Conservation (phyloP, 768 basidiomycete genomes). For the Suillus subalutaceus region DNA sequence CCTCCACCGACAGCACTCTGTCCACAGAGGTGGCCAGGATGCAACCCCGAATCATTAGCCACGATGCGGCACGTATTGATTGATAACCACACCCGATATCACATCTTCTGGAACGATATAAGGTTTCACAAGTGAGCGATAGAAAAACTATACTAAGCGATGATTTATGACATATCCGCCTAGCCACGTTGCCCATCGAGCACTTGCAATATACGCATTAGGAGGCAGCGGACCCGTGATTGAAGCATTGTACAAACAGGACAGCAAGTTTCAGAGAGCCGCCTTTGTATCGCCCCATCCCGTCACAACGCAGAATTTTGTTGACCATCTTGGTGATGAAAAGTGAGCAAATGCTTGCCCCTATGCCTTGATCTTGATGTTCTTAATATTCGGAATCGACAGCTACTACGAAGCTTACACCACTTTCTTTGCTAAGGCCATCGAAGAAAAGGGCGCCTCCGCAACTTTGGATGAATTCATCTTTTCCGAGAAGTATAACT, state of each 20-base stretch:
- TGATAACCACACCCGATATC: conserved; percentile 50
- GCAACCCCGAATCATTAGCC: conserved; percentile 23
- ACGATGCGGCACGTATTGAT: conserved; percentile 37
- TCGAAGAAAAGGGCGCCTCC: conserved; percentile 23
- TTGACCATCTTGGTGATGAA: conserved; percentile 29
- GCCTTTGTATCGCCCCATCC: conserved; percentile 26
- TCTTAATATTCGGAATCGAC: neutral
- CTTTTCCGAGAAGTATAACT: conserved; percentile 35
- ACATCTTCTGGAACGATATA: conserved; percentile 51
- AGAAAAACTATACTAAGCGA: neutral
- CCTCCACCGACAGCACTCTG: conserved; percentile 27
- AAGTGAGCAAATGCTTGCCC: conserved; percentile 19
- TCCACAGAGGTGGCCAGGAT: conserved; percentile 32
- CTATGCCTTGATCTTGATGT: neutral
- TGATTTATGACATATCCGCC: neutral
- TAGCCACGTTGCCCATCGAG: conserved; percentile 34
- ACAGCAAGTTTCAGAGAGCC: conserved; percentile 24
- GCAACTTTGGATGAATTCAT: conserved; percentile 29
- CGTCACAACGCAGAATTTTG: conserved; percentile 28
- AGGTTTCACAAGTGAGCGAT: conserved; percentile 54
- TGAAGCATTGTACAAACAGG: conserved; percentile 29
- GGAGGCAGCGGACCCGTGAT: conserved; percentile 28
- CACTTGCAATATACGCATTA: conserved; percentile 32
- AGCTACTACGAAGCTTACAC: conserved; percentile 34
- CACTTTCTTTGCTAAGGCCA: conserved; percentile 25